Percentiles rank a stretch among this genome's conserved stretches.
Evolutionary conservation across 768 basidiomycete species (phyloP).

Genomic region (Mycena alexandri): DNA sequence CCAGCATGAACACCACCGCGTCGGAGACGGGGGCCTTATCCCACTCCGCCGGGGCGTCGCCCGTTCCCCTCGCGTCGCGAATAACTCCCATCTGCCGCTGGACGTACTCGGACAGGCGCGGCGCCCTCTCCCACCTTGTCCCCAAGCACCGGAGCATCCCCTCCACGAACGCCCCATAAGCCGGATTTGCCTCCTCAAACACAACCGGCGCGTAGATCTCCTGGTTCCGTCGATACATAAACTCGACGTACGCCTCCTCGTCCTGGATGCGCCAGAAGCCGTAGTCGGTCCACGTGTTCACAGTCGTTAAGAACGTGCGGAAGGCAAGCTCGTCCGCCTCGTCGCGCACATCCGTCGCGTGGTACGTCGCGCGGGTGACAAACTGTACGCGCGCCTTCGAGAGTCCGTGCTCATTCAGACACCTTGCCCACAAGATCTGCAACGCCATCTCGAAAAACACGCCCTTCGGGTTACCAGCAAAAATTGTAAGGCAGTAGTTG

Average conservation of each 20-base stretch:
- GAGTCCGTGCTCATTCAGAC: conserved; percentile 30
- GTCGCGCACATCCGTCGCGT: conserved; percentile 11
- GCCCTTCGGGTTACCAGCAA: conserved; percentile 18
- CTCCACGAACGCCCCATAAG: conserved; percentile 33
- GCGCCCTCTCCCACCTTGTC: conserved; percentile 34
- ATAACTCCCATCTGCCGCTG: conserved; percentile 35
- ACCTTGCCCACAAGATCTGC: conserved; percentile 35
- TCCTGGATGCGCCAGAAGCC: conserved; percentile 38
- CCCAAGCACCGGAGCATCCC: conserved; percentile 34
- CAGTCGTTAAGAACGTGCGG: conserved; percentile 28
- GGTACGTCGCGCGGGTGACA: conserved; percentile 23
- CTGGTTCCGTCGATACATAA: conserved; percentile 32
- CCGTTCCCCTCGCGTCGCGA: conserved; percentile 26
- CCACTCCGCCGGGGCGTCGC: conserved; percentile 29
- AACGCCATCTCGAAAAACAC: conserved; percentile 37
- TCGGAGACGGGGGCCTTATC: conserved; percentile 9
- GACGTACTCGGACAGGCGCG: conserved; percentile 27
- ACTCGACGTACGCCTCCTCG: conserved; percentile 35
- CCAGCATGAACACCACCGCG: conserved; percentile 29
- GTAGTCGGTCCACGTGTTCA: conserved; percentile 23
- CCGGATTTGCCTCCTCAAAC: conserved; percentile 31
- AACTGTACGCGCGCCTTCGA: conserved; percentile 33
- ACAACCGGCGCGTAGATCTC: conserved; percentile 28
- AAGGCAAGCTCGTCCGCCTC: conserved; percentile 35
- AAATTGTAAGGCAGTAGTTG: conserved; percentile 30